Conservation (phyloP, 2,329 filamentous ascomycete genomes). For the Aspergillus luchuensis region DNA sequence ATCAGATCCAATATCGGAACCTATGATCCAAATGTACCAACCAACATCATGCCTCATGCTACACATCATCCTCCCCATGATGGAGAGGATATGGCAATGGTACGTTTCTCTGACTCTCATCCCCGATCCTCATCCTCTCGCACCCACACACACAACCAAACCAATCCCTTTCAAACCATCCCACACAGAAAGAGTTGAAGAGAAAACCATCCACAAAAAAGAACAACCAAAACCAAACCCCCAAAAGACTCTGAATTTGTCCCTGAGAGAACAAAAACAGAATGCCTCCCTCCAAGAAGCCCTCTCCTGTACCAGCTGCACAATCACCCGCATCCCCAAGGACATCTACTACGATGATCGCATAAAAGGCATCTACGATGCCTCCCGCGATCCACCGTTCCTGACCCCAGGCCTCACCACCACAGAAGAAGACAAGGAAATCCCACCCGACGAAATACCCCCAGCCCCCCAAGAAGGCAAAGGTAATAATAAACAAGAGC, state of each 20-base stretch:
- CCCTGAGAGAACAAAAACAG: conserved; percentile 2
- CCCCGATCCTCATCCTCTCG: too few relatives aligned
- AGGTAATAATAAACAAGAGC: neutral
- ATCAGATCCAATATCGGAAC: too few relatives aligned
- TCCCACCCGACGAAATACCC: neutral
- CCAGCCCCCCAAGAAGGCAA: neutral
- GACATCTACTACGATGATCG: conserved; percentile 22
- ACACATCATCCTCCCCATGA: too few relatives aligned
- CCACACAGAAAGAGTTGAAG: neutral
- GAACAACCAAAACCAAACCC: neutral
- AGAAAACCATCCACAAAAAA: too few relatives aligned
- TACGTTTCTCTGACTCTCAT: too few relatives aligned
- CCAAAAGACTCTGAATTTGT: neutral
- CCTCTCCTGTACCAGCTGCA: conserved; percentile 29
- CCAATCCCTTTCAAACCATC: neutral
- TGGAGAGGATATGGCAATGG: too few relatives aligned
- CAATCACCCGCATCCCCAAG: conserved; percentile 17
- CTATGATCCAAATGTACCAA: too few relatives aligned
- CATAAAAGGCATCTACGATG: conserved; percentile 19
- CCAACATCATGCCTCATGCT: too few relatives aligned
- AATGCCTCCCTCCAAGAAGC: conserved; percentile 27
- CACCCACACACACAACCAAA: neutral
- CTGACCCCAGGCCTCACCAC: neutral
- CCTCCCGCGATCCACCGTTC: conserved; percentile 24
- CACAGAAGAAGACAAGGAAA: neutral